These are phyloP conservation scores for Alopecurus myosuroides DNA, from an alignment of 176 grass and related monocot genomes.

Conservation along the genomic window DNA sequence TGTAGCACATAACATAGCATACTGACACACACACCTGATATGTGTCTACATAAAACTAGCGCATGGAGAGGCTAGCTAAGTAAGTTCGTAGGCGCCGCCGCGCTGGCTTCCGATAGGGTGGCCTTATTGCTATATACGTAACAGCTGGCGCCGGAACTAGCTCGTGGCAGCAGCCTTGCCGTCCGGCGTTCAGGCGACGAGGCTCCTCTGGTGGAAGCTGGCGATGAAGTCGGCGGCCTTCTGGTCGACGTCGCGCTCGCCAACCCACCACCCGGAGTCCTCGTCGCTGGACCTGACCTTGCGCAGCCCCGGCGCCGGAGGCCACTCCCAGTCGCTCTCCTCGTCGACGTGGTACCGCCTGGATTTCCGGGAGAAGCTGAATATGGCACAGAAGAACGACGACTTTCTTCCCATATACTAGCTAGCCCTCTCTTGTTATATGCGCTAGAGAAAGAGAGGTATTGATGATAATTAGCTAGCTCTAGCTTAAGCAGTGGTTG, in stretches of 20 bases:
- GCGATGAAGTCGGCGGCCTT: conserved; percentile 76
- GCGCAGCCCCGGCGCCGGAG: conserved; percentile 22
- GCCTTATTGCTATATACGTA: not conserved
- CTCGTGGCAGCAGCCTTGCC: not conserved
- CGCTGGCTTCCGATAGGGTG: not conserved
- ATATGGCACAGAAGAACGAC: conserved; percentile 58
- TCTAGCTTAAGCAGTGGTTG: conserved; percentile 14
- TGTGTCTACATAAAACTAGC: not conserved
- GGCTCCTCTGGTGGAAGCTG: conserved; percentile 51
- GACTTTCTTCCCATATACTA: conserved; percentile 64
- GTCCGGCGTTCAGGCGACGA: conserved; percentile 25
- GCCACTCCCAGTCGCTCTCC: conserved; percentile 28
- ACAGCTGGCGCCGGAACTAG: not conserved
- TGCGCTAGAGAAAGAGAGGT: not conserved
- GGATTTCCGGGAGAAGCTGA: conserved; percentile 67
- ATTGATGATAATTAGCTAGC: not conserved
- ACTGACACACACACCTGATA: not conserved
- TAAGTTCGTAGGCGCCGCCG: not conserved
- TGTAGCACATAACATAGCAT: not conserved
- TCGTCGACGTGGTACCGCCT: conserved; percentile 42
- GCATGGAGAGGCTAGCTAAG: not conserved
- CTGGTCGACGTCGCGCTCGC: conserved; percentile 63
- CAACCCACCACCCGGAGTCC: conserved; percentile 58
- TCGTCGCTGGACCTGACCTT: conserved; percentile 73
- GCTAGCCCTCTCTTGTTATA: conserved; percentile 6